Conservation (phyloP, 2,329 filamentous ascomycete genomes). For the Phyllosticta citribraziliensis region DNA sequence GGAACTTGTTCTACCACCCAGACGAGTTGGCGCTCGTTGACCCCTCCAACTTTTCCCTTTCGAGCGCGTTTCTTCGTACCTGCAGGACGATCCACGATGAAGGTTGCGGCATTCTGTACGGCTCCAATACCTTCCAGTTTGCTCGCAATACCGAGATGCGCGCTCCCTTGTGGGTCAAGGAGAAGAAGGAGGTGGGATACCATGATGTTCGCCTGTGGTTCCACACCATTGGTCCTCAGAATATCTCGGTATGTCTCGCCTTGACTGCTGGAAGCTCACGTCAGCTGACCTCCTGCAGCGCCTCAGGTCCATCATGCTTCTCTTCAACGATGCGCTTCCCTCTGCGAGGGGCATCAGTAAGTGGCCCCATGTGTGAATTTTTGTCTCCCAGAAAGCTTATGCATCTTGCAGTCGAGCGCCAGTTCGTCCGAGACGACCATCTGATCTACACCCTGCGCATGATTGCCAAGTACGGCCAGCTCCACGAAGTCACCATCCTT, state of each 20-base stretch:
- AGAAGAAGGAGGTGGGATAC: conserved; percentile 39
- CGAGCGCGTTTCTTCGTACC: conserved; percentile 36
- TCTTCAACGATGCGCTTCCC: conserved; percentile 36
- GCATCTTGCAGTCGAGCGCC: conserved; percentile 32
- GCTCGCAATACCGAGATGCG: conserved; percentile 28
- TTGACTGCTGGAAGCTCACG: not conserved
- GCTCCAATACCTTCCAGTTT: conserved; percentile 41
- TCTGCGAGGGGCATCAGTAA: conserved; percentile 13
- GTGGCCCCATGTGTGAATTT: not conserved
- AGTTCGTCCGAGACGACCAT: conserved; percentile 39
- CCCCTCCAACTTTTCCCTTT: conserved; percentile 29
- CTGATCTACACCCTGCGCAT: conserved; percentile 37
- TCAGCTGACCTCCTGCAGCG: conserved; percentile 15
- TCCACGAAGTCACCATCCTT: conserved; percentile 32
- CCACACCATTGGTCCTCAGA: conserved; percentile 38
- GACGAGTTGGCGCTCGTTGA: conserved; percentile 26
- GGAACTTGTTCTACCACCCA: conserved; percentile 29
- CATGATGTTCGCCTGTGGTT: conserved; percentile 36
- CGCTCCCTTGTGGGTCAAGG: conserved; percentile 30
- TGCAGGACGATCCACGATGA: conserved; percentile 37
- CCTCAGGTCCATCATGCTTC: conserved; percentile 36
- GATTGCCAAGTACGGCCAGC: conserved; percentile 30
- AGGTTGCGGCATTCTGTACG: conserved; percentile 39
- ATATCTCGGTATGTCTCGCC: conserved; percentile 21
- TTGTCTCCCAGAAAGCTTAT: not conserved